Evolutionary conservation across 257 asterid genomes (phyloP).

Genomic region (Schizonepeta tenuifolia): DNA sequence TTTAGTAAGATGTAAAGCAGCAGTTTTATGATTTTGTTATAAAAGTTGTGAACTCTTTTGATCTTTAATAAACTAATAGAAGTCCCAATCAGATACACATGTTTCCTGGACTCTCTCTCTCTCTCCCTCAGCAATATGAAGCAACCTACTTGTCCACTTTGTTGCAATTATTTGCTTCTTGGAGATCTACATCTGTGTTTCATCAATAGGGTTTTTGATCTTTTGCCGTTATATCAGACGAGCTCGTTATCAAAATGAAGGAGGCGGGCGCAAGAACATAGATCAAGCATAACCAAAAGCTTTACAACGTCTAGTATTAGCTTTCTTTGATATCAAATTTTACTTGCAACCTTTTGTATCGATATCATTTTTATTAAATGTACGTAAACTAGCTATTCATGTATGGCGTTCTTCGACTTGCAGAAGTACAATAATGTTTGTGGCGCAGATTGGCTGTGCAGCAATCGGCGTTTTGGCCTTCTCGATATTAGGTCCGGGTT

Average conservation of each 20-base stretch:
- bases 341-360: background rate
- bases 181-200: background rate
- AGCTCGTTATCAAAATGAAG: constrained; percentile 14
- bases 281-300: constrained; percentile 11
- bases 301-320: background rate
- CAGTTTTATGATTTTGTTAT: background rate
- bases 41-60: background rate
- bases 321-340: background rate
- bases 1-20: background rate
- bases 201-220: background rate
- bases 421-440: constrained; percentile 92
- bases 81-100: background rate
- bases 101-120: background rate
- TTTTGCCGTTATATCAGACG: too few relatives aligned
- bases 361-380: background rate
- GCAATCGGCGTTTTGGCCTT: constrained; percentile 83
- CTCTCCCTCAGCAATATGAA: background rate
- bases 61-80: background rate
- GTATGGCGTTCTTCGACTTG: constrained; percentile 26
- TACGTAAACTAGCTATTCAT: background rate
- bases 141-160: background rate
- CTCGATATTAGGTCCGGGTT: constrained; percentile 76
- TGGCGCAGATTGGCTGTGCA: constrained; percentile 95
- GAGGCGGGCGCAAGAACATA: background rate
- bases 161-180: background rate